Percentiles rank a stretch among this genome's conserved stretches.
phyloP scores from a whole-genome alignment of 805 yeast species.

The Candida berthetii region DNA sequence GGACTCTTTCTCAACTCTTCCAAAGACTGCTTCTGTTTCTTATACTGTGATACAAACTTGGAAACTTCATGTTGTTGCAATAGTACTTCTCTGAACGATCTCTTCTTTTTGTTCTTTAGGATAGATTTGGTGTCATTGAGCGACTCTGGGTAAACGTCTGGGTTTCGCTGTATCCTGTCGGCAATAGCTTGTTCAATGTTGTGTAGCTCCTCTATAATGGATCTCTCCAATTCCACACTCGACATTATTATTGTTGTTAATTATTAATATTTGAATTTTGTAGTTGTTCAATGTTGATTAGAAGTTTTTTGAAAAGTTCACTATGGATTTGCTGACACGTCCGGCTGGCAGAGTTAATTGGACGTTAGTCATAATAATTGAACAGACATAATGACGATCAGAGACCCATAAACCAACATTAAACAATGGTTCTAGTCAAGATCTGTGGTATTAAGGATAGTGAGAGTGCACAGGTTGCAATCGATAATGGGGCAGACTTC shows the following conservation, averaged over 20 bases:
- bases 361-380: too few species aligned
- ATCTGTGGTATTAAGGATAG: slow-evolving; percentile 74
- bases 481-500: slow-evolving; percentile 66
- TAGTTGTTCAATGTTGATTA: too few species aligned
- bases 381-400: too few species aligned
- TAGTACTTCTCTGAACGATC: slow-evolving; percentile 44
- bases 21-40: slow-evolving; percentile 2
- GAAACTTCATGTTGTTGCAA: slow-evolving; percentile 58
- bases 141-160: slow-evolving; percentile 38
- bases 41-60: slow-evolving; percentile 1
- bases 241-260: slow-evolving; percentile 9
- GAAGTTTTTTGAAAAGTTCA: too few species aligned
- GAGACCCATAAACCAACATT: too few species aligned
- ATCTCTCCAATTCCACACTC: slow-evolving; percentile 31
- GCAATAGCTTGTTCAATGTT: slow-evolving; percentile 62
- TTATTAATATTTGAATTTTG: too few species aligned
- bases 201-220: slow-evolving; percentile 58
- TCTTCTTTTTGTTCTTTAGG: slow-evolving; percentile 27
- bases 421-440: slow-evolving; percentile 46
- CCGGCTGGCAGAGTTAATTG: too few species aligned
- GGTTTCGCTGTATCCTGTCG: slow-evolving; percentile 56
- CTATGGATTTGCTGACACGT: too few species aligned
- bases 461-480: slow-evolving; percentile 67
- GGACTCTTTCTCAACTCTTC: slow-evolving; percentile 1
- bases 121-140: slow-evolving; percentile 20